These are phyloP conservation scores for Emmonsia crescens DNA, from an alignment of 2,329 filamentous ascomycete species.

Conservation along the genomic window DNA sequence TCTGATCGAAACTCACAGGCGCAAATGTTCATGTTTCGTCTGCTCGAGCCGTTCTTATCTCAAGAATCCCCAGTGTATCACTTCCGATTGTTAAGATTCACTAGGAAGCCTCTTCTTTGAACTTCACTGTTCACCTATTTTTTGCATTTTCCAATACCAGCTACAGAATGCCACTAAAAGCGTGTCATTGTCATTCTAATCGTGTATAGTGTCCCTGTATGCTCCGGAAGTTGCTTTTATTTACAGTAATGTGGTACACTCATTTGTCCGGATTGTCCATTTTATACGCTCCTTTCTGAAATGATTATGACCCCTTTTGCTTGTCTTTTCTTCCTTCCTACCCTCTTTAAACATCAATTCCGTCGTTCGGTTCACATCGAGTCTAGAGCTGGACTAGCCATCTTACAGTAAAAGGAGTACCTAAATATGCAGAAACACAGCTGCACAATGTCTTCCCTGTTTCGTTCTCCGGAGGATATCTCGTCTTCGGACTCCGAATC, in stretches of 20 bases:
- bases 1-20: constrained; percentile 8
- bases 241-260: background rate
- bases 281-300: background rate
- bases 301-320: background rate
- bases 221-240: background rate
- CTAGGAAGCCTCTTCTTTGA: background rate
- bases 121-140: background rate
- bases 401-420: background rate
- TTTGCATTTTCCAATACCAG: background rate
- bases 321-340: background rate
- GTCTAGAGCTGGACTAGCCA: background rate
- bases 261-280: background rate
- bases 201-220: background rate
- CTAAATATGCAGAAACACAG: background rate
- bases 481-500: constrained; percentile 28
- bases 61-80: background rate
- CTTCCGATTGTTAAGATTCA: background rate
- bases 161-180: background rate
- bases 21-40: background rate
- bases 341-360: background rate
- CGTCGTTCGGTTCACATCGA: background rate
- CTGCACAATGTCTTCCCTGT: constrained; percentile 28
- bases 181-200: background rate
- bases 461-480: constrained; percentile 28
- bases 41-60: background rate